Evolutionary conservation across 306 rosid species (phyloP), one percentile per base, ranked within the genome.

Genomic region (Fagus crenata): DNA sequence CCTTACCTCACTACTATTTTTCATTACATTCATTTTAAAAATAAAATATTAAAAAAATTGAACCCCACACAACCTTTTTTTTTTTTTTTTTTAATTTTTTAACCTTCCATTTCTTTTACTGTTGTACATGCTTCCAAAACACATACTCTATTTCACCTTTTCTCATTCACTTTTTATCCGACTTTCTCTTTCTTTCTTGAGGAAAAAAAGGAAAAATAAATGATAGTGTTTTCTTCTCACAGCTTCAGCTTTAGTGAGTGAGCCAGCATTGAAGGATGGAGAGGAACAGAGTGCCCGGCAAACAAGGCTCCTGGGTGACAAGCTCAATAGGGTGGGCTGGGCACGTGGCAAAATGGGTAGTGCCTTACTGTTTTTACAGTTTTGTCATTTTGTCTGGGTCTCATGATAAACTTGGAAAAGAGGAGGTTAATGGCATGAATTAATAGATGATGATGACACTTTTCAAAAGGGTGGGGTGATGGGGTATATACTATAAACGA

Each of bases 201-300:
- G 83, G 73, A 73, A 46, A 72, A 74, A 11, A 9, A 63, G 53
- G 53, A 11, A 12, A 53, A 51, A 1, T 31, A 22, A 13, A 43
- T 6, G 7, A 1, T 43, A 6, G 12, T 65, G 17, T 28, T 37
- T 6, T 2, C 7, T 28, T 58, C 5, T 2, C 41, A 58, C 65
- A 79, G 71, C 53, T 67, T 9, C 13, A 14, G 51, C 11, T 46
- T 46, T 4, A 46, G 13, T 46, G 0, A 43, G 59, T 49, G 60
- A 58, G 33, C 7, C 72, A 41, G 85, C 92, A 77, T 87, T 72
- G 90, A 82, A 78, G 86, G 75, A 56, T 82, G 93, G 76, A 41
- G 6, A 14, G 59, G 49, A 46, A 75, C 58, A 49, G 49, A 46
- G 65, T 80, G 74, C 88, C 86, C 91, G 83, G 49, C 79, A 71